Evolutionary conservation across 805 yeast genomes (phyloP), one percentile per base, ranked within the genome.

Genomic region (Barnettozyma californica): DNA sequence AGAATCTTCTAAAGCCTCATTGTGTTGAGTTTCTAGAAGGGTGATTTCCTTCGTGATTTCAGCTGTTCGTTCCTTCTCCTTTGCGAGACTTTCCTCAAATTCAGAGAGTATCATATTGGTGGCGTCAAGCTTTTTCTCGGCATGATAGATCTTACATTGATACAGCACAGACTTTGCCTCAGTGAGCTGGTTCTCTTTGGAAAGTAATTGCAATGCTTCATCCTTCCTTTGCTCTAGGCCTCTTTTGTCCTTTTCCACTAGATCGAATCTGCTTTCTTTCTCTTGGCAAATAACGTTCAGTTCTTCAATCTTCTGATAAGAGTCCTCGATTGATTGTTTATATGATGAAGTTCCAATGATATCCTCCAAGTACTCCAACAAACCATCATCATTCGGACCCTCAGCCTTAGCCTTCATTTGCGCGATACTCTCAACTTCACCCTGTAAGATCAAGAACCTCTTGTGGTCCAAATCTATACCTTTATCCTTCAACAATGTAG

Each of bases 321-420:
- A 73, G 25, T 77, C 76, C 59, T 87, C 96, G 50, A 94, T 91
- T 37, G 80, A 68, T 23, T 74, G 72, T 64, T 94, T 91, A 63
- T 91, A 95, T 43, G 77, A 74, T 1, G 97, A 75, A 0, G 99
- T 95, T 4, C 99, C 99, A 47, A 95, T 94, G 43, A 94, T 92
- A 69, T 95, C 99, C 62, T 94, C 99, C 51, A 94, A 68, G 63
- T 94, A 94, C 61, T 95, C 99, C 36, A 94, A 68, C 25, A 94
- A 71, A 0, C 99, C 99, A 63, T 94, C 98, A 58, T 92, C 98
- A 54, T 81, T 81, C 46, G 88, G 96, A 44, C 74, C 79, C 60
- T 94, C 97, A 0, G 97, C 98, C 61, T 92, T 94, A 10, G 99
- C 87, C 63, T 92, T 92, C 99, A 94, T 95, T 64, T 94, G 97